A percentile compares a stretch with the other conserved stretches of the same genome.
phyloP scores from a whole-genome alignment of 2,329 filamentous ascomycete genomes.

The Cadophora luteo-olivacea region DNA sequence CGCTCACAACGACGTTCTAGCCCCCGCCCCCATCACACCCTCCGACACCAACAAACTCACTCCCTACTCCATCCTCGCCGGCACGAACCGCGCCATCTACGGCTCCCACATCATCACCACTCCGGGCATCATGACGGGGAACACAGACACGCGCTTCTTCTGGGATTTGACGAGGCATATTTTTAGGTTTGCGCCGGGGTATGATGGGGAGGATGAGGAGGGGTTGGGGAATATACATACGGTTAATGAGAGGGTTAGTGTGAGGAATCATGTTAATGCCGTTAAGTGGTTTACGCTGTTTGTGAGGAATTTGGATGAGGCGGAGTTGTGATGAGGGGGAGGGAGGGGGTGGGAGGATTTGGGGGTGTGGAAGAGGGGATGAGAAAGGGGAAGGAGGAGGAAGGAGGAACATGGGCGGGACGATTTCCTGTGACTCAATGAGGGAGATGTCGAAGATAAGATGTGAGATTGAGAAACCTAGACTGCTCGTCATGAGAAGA shows the following conservation, averaged over 20 bases:
- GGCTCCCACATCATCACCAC: not conserved
- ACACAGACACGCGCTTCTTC: conserved; percentile 16
- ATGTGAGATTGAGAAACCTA: too few relatives aligned
- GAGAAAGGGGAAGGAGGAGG: not conserved
- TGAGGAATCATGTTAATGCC: conserved; percentile 14
- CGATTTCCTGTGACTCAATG: too few relatives aligned
- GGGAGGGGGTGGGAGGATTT: not conserved
- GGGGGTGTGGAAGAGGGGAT: not conserved
- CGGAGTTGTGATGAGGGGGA: conserved; percentile 1
- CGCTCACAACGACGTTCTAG: conserved; percentile 3
- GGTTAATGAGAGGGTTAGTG: conserved; percentile 17
- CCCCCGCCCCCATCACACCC: conserved; percentile 14
- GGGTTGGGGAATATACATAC: conserved; percentile 21
- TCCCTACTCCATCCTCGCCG: conserved; percentile 9
- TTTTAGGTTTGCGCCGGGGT: conserved; percentile 19
- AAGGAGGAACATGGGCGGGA: not conserved
- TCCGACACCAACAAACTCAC: not conserved
- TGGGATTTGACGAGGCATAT: conserved; percentile 20
- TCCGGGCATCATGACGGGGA: conserved; percentile 18
- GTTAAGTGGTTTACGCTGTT: conserved; percentile 22
- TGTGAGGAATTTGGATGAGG: conserved; percentile 17
- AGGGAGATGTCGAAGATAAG: too few relatives aligned
- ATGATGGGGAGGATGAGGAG: conserved; percentile 7
- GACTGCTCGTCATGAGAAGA: too few relatives aligned
- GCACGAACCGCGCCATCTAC: conserved; percentile 10